Evolutionary conservation across 805 yeast genomes (phyloP).

Genomic region (Candida maesae): DNA sequence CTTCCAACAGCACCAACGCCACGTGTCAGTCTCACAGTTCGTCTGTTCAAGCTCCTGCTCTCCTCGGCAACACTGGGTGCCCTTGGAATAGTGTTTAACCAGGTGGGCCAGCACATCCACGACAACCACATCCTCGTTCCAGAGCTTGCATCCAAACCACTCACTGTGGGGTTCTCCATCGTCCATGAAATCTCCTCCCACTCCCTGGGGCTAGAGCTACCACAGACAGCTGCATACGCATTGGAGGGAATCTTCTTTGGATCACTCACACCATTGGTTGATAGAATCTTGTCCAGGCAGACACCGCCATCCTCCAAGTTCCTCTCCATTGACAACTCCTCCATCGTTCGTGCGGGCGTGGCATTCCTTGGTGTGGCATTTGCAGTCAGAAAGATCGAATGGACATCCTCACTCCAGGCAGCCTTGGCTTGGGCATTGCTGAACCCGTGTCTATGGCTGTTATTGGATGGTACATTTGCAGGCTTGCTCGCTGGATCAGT

Average conservation of each 20-base stretch:
- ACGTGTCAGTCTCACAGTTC: background rate
- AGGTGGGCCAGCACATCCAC: constrained; percentile 48
- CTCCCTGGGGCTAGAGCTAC: constrained; percentile 11
- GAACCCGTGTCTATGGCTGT: constrained; percentile 63
- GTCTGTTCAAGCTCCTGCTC: constrained; percentile 1
- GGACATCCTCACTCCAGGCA: constrained; percentile 65
- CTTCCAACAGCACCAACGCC: background rate
- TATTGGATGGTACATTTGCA: constrained; percentile 55
- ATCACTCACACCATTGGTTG: constrained; percentile 40
- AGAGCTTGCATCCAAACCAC: constrained; percentile 39
- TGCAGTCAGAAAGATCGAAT: constrained; percentile 64
- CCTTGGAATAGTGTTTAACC: constrained; percentile 52
- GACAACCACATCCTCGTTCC: constrained; percentile 43
- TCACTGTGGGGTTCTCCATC: constrained; percentile 33
- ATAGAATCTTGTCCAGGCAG: constrained; percentile 14
- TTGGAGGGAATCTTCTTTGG: constrained; percentile 60
- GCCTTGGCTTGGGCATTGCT: constrained; percentile 58
- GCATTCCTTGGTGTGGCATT: constrained; percentile 69
- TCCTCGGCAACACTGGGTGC: constrained; percentile 30
- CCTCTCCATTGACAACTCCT: constrained; percentile 10
- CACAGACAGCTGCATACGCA: constrained; percentile 32
- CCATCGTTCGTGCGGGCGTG: constrained; percentile 40
- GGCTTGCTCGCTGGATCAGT: constrained; percentile 41
- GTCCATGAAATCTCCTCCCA: constrained; percentile 6
- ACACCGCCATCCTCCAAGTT: constrained; percentile 12